Base-by-base conservation (phyloP, 345 rosid species). In the Conringia planisiliqua region DNA sequence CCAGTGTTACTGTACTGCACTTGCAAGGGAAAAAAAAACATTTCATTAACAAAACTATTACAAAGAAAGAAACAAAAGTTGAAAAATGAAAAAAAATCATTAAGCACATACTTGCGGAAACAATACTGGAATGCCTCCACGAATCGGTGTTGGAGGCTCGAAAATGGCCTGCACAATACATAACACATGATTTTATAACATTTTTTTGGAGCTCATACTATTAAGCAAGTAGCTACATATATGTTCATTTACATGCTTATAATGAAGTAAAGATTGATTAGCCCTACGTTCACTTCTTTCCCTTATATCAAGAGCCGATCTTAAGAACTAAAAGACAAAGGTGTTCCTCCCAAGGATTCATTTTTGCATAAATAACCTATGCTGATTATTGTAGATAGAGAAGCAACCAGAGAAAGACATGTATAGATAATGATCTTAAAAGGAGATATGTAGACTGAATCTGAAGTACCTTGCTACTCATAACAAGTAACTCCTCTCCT, bases 61-160 rank as follows among this genome's bases (percentile, higher is more conserved):
- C 11, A 59, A 18, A 46, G 38, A 58, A 6, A 32, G 8, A 32
- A 32, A 5, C 1, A 32, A 32, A 32, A 6, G 0, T 32, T 32
- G 8, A 32, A 32, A 6, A 32, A 0, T 7, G 2, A 32, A 38
- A 48, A 38, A 48, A 10, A 48, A 44, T 60, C 18, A 16, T 18
- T 14, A 54, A 50, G 59, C 36, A 56, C 91, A 57, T 87, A 88
- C 98, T 79, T 93, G 98, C 61, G 98, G 98, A 72, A 93, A 93
- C 62, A 95, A 86, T 71, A 93, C 67, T 10, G 98, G 96, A 67
- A 91, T 89, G 39, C 98, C 98, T 71, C 98, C 97, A 73, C 97
- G 93, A 70, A 93, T 85, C 14, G 97, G 80, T 62, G 78, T 89
- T 56, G 97, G 92, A 65, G 88, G 90, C 48, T 68, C 70, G 73